phyloP scores from a whole-genome alignment of 768 basidiomycete genomes.

The Lyophyllum atratum region DNA sequence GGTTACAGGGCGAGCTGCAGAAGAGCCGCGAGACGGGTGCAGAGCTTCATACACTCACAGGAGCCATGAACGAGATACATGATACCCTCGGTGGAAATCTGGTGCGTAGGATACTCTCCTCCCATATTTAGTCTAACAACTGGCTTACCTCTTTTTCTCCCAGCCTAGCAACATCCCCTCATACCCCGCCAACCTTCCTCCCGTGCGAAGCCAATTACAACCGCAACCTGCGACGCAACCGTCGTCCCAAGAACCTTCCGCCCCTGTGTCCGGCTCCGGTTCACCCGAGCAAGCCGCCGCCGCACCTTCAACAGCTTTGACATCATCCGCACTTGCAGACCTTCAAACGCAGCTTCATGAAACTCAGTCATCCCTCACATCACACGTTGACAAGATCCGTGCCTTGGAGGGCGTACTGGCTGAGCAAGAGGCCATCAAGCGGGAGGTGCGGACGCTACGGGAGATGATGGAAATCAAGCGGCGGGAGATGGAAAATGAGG shows the following conservation, averaged over 20 bases:
- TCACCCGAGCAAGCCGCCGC: slow-evolving; percentile 20
- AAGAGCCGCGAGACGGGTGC: slow-evolving; percentile 93
- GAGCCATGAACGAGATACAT: slow-evolving; percentile 87
- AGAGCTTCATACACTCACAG: slow-evolving; percentile 76
- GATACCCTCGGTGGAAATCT: slow-evolving; percentile 85
- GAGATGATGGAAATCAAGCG: slow-evolving; percentile 71
- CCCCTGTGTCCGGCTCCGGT: slow-evolving; percentile 15
- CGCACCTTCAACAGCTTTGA: slow-evolving; percentile 22
- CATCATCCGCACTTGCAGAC: slow-evolving; percentile 44
- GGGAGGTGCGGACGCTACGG: slow-evolving; percentile 72
- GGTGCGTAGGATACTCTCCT: slow-evolving; percentile 44
- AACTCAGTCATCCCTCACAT: slow-evolving; percentile 76
- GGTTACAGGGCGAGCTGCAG: slow-evolving; percentile 91
- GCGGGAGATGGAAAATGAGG: slow-evolving; percentile 37
- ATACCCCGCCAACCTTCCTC: slow-evolving; percentile 67
- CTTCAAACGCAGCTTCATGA: slow-evolving; percentile 84
- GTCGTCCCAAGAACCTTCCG: slow-evolving; percentile 26
- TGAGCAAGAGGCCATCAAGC: slow-evolving; percentile 84
- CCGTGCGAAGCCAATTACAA: slow-evolving; percentile 51
- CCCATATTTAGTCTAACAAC: neutral
- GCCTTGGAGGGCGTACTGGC: slow-evolving; percentile 78
- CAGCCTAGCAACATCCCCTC: slow-evolving; percentile 64
- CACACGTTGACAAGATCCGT: slow-evolving; percentile 80
- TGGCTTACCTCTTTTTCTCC: neutral
- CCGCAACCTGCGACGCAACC: slow-evolving; percentile 21